Percentiles rank a stretch among this genome's conserved stretches.
These are phyloP conservation scores for Neurospora sp. DNA, from an alignment of 495 filamentous ascomycete genomes.

Conservation along the genomic window DNA sequence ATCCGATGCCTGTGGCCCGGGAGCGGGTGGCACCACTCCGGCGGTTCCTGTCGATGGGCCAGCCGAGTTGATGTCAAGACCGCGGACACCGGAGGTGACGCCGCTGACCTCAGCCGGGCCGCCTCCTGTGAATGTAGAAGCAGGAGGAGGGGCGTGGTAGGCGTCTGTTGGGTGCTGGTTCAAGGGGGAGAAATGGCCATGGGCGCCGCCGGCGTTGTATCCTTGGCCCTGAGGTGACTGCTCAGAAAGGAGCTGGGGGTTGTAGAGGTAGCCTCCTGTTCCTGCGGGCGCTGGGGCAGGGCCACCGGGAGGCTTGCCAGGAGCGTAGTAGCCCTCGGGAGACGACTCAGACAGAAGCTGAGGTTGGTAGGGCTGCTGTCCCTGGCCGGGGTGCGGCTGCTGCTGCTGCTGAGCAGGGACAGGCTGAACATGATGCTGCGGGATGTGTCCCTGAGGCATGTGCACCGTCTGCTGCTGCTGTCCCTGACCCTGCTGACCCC, in stretches of 20 bases:
- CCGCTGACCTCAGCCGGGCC: neutral
- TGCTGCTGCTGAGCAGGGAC: neutral
- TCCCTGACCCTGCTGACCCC: slow-evolving; percentile 5
- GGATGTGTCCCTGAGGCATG: neutral
- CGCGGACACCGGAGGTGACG: neutral
- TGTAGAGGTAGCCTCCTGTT: neutral
- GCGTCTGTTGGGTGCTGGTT: neutral
- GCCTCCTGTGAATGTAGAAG: neutral
- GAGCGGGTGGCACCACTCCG: neutral
- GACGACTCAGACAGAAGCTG: neutral
- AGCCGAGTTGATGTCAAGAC: slow-evolving; percentile 4
- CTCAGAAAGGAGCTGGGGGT: neutral
- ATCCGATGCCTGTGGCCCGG: neutral
- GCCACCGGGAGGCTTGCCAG: neutral
- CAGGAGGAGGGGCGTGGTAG: neutral
- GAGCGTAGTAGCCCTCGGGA: neutral
- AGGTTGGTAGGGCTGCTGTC: neutral
- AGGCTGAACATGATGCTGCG: neutral
- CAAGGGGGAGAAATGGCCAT: neutral
- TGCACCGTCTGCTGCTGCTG: neutral
- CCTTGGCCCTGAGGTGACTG: neutral
- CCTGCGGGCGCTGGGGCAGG: neutral
- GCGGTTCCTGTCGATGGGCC: neutral
- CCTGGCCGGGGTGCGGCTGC: neutral
- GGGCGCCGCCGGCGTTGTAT: neutral